A percentile compares a stretch with the other conserved stretches of the same genome.
These are phyloP conservation scores for Lanmaoa rubissima DNA, from an alignment of 768 basidiomycete species.

Conservation along the genomic window DNA sequence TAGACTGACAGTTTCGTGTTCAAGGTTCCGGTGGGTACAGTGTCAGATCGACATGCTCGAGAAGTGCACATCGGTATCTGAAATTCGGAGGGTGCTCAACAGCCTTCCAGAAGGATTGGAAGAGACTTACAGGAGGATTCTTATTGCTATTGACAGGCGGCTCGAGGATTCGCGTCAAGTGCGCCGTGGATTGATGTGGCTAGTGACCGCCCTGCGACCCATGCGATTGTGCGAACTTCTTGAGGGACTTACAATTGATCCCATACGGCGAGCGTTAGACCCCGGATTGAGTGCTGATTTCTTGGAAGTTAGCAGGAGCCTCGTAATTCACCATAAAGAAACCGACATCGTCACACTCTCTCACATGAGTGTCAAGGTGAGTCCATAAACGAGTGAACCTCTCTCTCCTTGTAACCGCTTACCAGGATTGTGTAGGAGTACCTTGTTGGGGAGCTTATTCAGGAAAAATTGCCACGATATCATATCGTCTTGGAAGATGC, in stretches of 20 bases:
- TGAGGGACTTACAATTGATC: slow-evolving; percentile 7
- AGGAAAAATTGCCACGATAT: background rate
- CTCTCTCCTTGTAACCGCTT: background rate
- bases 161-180: background rate
- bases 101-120: slow-evolving; percentile 18
- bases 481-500: slow-evolving; percentile 9
- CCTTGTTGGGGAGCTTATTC: slow-evolving; percentile 8
- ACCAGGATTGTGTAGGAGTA: slow-evolving; percentile 5
- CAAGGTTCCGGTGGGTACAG: slow-evolving; percentile 19
- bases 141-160: slow-evolving; percentile 5
- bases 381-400: background rate
- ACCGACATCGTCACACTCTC: slow-evolving; percentile 10
- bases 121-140: slow-evolving; percentile 24
- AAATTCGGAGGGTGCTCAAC: slow-evolving; percentile 3
- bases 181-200: slow-evolving; percentile 11
- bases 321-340: slow-evolving; percentile 8
- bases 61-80: background rate
- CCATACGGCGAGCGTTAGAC: background rate
- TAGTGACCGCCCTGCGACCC: slow-evolving; percentile 8
- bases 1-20: background rate
- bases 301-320: slow-evolving; percentile 1
- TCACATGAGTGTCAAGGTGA: slow-evolving; percentile 22
- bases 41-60: slow-evolving; percentile 15
- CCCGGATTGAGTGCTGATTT: background rate
- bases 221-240: slow-evolving; percentile 8